Conservation (phyloP, 164 flowering plant species). For the Macadamia tetraphylla region DNA sequence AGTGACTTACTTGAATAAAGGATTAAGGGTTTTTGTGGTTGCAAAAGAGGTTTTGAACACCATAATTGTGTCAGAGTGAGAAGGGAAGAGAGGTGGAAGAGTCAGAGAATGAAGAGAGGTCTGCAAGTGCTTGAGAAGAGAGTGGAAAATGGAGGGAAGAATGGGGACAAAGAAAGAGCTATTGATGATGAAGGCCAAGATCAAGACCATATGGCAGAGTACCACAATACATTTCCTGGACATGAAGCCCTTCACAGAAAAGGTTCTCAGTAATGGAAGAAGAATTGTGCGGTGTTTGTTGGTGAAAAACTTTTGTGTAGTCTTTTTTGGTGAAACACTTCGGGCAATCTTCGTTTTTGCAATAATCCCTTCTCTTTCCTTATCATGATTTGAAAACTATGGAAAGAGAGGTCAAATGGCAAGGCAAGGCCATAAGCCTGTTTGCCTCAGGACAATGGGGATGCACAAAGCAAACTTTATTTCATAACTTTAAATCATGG, state of each 20-base stretch:
- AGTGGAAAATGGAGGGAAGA: conserved; percentile 5
- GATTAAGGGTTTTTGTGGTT: not conserved
- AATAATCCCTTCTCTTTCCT: too few species aligned
- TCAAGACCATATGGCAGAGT: not conserved
- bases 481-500: too few species aligned
- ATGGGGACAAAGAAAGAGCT: not conserved
- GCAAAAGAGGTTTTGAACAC: conserved; percentile 8
- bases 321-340: too few species aligned
- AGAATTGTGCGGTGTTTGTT: too few species aligned
- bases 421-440: too few species aligned
- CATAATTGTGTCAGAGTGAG: conserved; percentile 8
- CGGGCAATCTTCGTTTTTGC: too few species aligned
- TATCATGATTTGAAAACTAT: too few species aligned
- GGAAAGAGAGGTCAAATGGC: too few species aligned
- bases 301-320: too few species aligned
- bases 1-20: conserved; percentile 14
- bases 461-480: too few species aligned
- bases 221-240: conserved; percentile 52
- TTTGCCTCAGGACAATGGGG: too few species aligned
- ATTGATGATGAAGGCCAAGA: not conserved
- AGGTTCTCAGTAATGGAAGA: conserved; percentile 21
- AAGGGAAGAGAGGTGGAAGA: conserved; percentile 28
- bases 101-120: conserved; percentile 22
- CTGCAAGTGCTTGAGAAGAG: conserved; percentile 8
- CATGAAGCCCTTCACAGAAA: conserved; percentile 47